Percentiles rank a stretch among this genome's conserved stretches.
phyloP scores from a whole-genome alignment of 306 rosid species.

The apple (Malus domestica) region DNA sequence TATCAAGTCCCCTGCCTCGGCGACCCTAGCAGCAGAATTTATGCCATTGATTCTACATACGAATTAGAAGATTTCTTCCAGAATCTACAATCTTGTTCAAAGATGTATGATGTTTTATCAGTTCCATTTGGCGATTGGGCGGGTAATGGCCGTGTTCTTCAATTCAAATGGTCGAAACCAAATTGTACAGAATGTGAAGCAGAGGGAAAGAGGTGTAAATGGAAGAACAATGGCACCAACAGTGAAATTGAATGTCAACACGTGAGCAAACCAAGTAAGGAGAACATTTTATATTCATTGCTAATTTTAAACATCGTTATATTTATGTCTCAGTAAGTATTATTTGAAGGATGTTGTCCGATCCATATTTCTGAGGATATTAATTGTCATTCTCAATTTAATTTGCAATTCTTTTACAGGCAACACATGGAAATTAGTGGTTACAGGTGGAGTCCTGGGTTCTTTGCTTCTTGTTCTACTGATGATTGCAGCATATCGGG shows the following conservation, averaged over 20 bases:
- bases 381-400: background rate
- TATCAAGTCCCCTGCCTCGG: too few relatives aligned
- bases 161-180: constrained; percentile 28
- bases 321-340: background rate
- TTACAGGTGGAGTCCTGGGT: constrained; percentile 20
- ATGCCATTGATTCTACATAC: rapidly evolving
- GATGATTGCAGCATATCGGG: background rate
- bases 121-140: background rate
- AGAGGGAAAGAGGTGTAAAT: constrained; percentile 19
- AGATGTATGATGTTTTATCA: background rate
- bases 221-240: constrained; percentile 1
- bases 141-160: background rate
- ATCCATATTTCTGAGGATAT: too few relatives aligned
- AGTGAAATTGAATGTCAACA: background rate
- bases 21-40: too few relatives aligned
- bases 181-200: constrained; percentile 22
- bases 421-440: background rate
- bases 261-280: background rate
- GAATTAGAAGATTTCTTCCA: rapidly evolving
- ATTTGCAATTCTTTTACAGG: constrained; percentile 6
- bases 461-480: background rate
- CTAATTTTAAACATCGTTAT: too few relatives aligned
- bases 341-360: background rate
- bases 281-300: background rate
- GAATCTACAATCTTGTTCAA: too few relatives aligned